These are phyloP conservation scores for Solanum lignicaule DNA, from an alignment of 257 asterid species.

Conservation along the genomic window DNA sequence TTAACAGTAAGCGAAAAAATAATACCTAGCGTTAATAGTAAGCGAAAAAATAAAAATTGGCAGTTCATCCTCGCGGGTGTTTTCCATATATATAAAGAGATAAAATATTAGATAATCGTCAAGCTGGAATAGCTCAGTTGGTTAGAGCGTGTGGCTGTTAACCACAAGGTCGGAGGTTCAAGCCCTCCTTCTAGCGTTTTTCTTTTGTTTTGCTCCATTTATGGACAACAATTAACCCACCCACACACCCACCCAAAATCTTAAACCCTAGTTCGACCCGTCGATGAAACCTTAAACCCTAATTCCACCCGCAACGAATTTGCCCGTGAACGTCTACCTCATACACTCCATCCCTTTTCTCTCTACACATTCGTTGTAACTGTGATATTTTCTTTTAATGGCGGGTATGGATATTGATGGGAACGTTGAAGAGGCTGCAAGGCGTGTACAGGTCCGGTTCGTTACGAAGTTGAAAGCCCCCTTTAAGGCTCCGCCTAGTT, in stretches of 20 bases:
- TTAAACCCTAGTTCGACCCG: not conserved
- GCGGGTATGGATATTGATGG: constrained; percentile 41
- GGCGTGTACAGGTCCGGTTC: constrained; percentile 71
- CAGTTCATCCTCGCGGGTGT: not conserved
- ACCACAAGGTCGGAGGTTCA: constrained; percentile 99
- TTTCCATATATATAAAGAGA: too few relatives aligned
- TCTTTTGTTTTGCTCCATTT: not conserved
- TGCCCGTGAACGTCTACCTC: not conserved
- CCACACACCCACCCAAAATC: not conserved
- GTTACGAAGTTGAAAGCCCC: constrained; percentile 54
- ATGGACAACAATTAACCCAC: not conserved
- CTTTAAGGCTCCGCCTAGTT: constrained; percentile 34
- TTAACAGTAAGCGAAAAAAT: not conserved
- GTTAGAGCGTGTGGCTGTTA: constrained; percentile 99
- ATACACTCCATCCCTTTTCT: not conserved
- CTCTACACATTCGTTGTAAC: not conserved
- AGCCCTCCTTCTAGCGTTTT: constrained; percentile 29
- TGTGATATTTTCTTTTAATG: not conserved
- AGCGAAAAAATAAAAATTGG: not conserved
- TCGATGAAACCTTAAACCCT: not conserved
- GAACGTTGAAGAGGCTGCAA: constrained; percentile 28
- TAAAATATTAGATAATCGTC: not conserved
- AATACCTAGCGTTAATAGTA: not conserved
- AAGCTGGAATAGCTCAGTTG: constrained; percentile 99
- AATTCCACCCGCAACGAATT: not conserved